Evolutionary conservation across 2,329 filamentous ascomycete species (phyloP), one percentile per base, ranked within the genome.

Genomic region (Talaromyces sp.): DNA sequence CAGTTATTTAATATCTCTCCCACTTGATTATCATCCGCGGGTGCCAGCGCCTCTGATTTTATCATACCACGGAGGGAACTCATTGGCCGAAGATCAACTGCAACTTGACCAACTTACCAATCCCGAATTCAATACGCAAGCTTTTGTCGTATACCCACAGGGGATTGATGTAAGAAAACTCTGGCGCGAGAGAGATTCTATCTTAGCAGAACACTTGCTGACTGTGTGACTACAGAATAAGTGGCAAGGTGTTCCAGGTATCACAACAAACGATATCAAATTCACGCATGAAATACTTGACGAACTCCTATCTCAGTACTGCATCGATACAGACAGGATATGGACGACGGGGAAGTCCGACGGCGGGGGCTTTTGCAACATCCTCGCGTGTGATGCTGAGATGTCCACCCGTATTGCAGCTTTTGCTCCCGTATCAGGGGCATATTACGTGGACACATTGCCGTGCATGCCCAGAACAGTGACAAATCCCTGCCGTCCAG

Each of bases 201-300:
- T 40, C 5, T 22, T 11, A 22, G n/a, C 9, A 3, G 0, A 2
- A 16, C 16, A 17, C 8, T 43, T 13, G 10, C 41, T 43, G 9
- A 43, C 27, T 8, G 20, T 22, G 10, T 5, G 20, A 19, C 3
- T 7, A 30, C 13, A 40, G 46, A 33, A 41, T 7, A 24, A 14
- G 27, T 49, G 46, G 46, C 46, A 49, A 49, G 46, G 46, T 29
- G 46, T 49, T 11, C 46, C 46, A 0, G 46, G 46, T 10, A 27
- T 49, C 11, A 41, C 22, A 8, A 41, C 27, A 7, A 41, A 49
- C 11, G 46, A 49, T 16, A 17, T 49, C 7, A 4, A 42, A 24
- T 49, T 49, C 14, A 49, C 46, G 14, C 13, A 11, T 2, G 46
- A 49, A 9, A 42, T 49, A 10, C 29, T 49, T 11, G 19, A 49